phyloP scores from a whole-genome alignment of 176 grass and related monocot genomes.

The sorghum (Sorghum bicolor) region Sorghum_bicolor_NCBIv3 NC_012873.2:67158001-67158500 shows the following conservation, averaged over 20 bases:
- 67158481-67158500: background rate
- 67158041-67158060: constrained; percentile 23
- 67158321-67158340: constrained; percentile 4
- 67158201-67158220: background rate
- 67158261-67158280: background rate
- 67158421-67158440: constrained; percentile 38
- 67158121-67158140: constrained; percentile 88
- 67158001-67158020: constrained; percentile 40
- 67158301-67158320: constrained; percentile 25
- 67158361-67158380: constrained; percentile 12
- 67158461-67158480: background rate
- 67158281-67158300: background rate
- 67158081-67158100: constrained; percentile 64
- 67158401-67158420: constrained; percentile 29
- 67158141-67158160: constrained; percentile 43
- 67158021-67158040: constrained; percentile 16
- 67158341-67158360: constrained; percentile 9
- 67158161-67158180: constrained; percentile 38
- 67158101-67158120: constrained; percentile 81
- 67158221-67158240: background rate
- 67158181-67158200: constrained; percentile 11
- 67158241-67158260: background rate
- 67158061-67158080: constrained; percentile 64
- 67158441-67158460: constrained; percentile 13
- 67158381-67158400: constrained; percentile 79